These are phyloP conservation scores for Aspergillus novofumigatus DNA, from an alignment of 2,329 filamentous ascomycete genomes.

Conservation along the genomic window DNA sequence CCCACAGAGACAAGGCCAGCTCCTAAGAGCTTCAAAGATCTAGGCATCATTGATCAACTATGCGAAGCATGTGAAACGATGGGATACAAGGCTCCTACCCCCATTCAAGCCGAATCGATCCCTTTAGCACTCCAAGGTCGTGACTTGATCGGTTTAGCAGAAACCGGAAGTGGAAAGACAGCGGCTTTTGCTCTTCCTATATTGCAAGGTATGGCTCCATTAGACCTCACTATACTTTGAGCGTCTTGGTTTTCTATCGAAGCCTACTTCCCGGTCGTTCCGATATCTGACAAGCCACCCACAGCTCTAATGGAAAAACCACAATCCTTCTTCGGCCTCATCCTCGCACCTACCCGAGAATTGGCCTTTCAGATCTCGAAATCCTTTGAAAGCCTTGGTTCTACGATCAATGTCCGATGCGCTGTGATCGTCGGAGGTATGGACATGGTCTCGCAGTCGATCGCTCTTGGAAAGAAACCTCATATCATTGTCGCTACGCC, in stretches of 20 bases:
- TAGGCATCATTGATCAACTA: slow-evolving; percentile 77
- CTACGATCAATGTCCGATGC: slow-evolving; percentile 80
- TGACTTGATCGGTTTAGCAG: slow-evolving; percentile 88
- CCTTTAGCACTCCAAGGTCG: slow-evolving; percentile 73
- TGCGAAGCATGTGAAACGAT: slow-evolving; percentile 82
- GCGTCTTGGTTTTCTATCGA: too few relatives aligned
- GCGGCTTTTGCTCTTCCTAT: slow-evolving; percentile 93
- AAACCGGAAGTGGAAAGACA: slow-evolving; percentile 95
- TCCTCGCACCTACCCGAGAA: slow-evolving; percentile 90
- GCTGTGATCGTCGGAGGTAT: slow-evolving; percentile 87
- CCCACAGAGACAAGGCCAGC: not conserved
- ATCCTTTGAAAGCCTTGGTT: slow-evolving; percentile 80
- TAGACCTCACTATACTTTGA: not conserved
- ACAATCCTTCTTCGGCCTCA: slow-evolving; percentile 78
- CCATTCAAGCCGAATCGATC: slow-evolving; percentile 83
- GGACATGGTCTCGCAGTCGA: slow-evolving; percentile 90
- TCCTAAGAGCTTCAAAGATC: slow-evolving; percentile 49
- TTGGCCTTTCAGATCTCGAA: slow-evolving; percentile 87
- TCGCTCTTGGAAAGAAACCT: slow-evolving; percentile 91
- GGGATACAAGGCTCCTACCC: slow-evolving; percentile 79
- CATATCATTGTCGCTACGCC: slow-evolving; percentile 93
- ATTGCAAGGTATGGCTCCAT: slow-evolving; percentile 54
- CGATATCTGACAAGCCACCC: slow-evolving; percentile 4
- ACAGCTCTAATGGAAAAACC: slow-evolving; percentile 78
- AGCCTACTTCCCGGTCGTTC: not conserved